phyloP scores from a whole-genome alignment of 768 basidiomycete species.

The Lenzites betulinus region DNA sequence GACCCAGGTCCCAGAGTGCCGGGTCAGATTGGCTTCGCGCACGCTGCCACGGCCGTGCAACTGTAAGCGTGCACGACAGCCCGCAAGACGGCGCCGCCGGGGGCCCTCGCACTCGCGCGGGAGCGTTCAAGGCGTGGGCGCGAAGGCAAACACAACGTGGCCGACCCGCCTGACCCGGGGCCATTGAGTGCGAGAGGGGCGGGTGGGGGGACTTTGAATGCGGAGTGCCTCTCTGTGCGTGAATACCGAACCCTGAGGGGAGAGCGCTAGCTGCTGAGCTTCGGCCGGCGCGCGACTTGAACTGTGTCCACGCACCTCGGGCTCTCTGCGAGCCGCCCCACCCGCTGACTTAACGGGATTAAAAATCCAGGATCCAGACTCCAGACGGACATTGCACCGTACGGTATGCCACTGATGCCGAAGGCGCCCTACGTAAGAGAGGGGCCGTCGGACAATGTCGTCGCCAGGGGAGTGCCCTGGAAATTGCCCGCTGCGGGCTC shows the following conservation, averaged over 20 bases:
- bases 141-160: neutral
- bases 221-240: neutral
- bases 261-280: neutral
- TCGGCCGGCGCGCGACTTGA: neutral
- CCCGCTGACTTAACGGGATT: too few relatives aligned
- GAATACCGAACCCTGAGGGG: too few relatives aligned
- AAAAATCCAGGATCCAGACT: neutral
- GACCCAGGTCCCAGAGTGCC: too few relatives aligned
- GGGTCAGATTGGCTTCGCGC: neutral
- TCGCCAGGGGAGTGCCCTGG: too few relatives aligned
- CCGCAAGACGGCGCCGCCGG: neutral
- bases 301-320: neutral
- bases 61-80: too few relatives aligned
- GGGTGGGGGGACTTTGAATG: neutral
- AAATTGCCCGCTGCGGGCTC: too few relatives aligned
- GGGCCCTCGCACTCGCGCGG: neutral
- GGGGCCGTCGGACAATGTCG: too few relatives aligned
- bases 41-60: too few relatives aligned
- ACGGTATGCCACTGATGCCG: neutral
- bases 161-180: neutral
- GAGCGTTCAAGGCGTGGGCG: neutral
- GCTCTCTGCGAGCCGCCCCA: too few relatives aligned
- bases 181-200: neutral
- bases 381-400: neutral
- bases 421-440: neutral